A percentile compares a stretch with the other conserved stretches of the same genome.
Conservation (phyloP, 148 eudicot genomes). For the Heliamphora exappendiculata region DNA sequence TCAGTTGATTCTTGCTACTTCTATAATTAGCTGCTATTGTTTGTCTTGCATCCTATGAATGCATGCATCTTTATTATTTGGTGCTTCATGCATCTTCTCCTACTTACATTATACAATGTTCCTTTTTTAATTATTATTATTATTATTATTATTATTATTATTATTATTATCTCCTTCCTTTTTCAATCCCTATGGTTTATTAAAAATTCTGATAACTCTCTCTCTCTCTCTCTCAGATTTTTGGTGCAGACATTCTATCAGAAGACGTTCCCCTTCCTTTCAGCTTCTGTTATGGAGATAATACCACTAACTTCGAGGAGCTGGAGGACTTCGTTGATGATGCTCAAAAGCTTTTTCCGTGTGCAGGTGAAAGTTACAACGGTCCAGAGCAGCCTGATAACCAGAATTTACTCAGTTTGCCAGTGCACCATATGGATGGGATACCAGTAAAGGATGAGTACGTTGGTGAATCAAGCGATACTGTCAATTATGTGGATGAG, state of each 20-base stretch:
- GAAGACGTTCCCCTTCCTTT: constrained; percentile 27
- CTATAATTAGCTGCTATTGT: too few species aligned
- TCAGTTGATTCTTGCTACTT: too few species aligned
- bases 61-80: not conserved
- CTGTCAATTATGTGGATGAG: constrained; percentile 24
- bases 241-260: constrained; percentile 27
- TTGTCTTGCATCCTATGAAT: too few species aligned
- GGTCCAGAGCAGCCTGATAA: constrained; percentile 31
- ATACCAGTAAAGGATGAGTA: constrained; percentile 48
- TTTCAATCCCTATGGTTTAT: not conserved
- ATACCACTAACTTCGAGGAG: constrained; percentile 23
- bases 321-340: constrained; percentile 20
- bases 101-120: not conserved
- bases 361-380: constrained; percentile 24
- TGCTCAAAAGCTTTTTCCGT: constrained; percentile 19
- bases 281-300: constrained; percentile 29
- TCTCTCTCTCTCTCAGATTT: constrained; percentile 33
- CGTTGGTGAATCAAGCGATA: constrained; percentile 39
- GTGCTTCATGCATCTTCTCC: not conserved
- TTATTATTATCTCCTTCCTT: too few species aligned
- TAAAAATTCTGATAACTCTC: not conserved
- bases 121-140: not conserved
- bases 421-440: constrained; percentile 26
- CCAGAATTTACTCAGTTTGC: constrained; percentile 28
- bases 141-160: too few species aligned